Percentiles rank a stretch among this genome's conserved stretches.
These are phyloP conservation scores for Hyaloscypha variabilis DNA, from an alignment of 495 filamentous ascomycete genomes.

Conservation along the genomic window DNA sequence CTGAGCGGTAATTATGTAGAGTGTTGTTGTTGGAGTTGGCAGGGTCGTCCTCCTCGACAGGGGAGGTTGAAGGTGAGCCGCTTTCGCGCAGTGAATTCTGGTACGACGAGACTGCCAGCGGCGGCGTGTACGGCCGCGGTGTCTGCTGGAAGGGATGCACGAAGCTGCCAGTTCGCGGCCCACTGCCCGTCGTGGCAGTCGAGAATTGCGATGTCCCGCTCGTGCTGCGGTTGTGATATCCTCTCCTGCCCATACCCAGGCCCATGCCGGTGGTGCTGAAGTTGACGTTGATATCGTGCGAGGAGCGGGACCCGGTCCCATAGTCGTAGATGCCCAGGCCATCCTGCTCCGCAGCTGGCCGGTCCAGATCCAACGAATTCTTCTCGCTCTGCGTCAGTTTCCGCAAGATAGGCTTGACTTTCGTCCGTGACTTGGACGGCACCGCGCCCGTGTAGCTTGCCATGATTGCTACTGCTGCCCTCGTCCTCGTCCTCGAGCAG, in stretches of 20 bases:
- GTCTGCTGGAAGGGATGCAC: conserved; percentile 61
- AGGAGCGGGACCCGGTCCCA: conserved; percentile 30
- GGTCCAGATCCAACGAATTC: conserved; percentile 55
- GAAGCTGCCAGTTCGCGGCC: conserved; percentile 45
- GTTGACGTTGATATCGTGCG: conserved; percentile 30
- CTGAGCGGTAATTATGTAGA: conserved; percentile 18
- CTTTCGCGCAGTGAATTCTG: conserved; percentile 49
- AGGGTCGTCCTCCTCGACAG: conserved; percentile 52
- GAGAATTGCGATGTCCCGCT: conserved; percentile 52
- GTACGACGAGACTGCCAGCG: conserved; percentile 45
- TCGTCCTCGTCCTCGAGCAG: too few species aligned
- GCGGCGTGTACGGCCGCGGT: conserved; percentile 58
- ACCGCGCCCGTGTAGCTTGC: conserved; percentile 22
- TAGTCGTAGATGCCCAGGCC: conserved; percentile 33
- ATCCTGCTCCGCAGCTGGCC: conserved; percentile 51
- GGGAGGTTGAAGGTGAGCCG: conserved; percentile 36
- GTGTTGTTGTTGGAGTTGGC: too few species aligned
- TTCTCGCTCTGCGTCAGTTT: conserved; percentile 54
- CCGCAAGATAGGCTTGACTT: conserved; percentile 57
- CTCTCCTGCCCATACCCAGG: conserved; percentile 24
- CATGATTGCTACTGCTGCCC: too few species aligned
- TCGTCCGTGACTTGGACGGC: conserved; percentile 24
- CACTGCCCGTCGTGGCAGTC: conserved; percentile 42
- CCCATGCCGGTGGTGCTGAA: too few species aligned
- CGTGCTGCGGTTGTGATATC: conserved; percentile 51